A percentile compares a stretch with the other conserved stretches of the same genome.
Conservation (phyloP, 2,329 filamentous ascomycete species). For the Blumeria graminis region DNA sequence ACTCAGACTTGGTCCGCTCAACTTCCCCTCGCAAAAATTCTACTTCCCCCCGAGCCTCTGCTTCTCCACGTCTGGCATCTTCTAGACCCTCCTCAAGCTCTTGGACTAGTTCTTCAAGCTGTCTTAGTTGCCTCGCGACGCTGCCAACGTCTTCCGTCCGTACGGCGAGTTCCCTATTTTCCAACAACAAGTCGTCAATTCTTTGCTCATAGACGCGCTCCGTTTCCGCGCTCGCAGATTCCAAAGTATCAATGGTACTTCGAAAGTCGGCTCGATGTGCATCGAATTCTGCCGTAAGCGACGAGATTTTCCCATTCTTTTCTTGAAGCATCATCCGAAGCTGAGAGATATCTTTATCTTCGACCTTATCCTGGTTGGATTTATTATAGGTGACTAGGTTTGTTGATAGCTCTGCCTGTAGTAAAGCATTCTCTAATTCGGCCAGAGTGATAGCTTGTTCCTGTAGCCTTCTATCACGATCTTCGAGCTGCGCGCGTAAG, state of each 20-base stretch:
- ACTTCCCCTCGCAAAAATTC: slow-evolving; percentile 91
- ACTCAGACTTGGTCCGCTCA: slow-evolving; percentile 67
- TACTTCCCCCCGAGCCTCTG: slow-evolving; percentile 83
- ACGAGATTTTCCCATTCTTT: slow-evolving; percentile 89
- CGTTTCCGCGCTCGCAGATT: slow-evolving; percentile 86
- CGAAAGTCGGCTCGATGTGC: slow-evolving; percentile 85
- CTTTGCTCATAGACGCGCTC: slow-evolving; percentile 88
- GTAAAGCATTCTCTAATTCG: slow-evolving; percentile 75
- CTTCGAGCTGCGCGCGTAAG: slow-evolving; percentile 50
- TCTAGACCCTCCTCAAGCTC: slow-evolving; percentile 93
- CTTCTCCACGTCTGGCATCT: slow-evolving; percentile 79
- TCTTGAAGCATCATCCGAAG: slow-evolving; percentile 66
- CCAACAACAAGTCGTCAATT: slow-evolving; percentile 63
- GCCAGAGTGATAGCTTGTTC: slow-evolving; percentile 62
- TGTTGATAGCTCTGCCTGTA: slow-evolving; percentile 57
- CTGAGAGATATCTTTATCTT: slow-evolving; percentile 51
- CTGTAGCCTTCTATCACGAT: slow-evolving; percentile 66
- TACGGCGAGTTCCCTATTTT: slow-evolving; percentile 62
- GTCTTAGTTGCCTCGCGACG: slow-evolving; percentile 76
- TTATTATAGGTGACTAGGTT: slow-evolving; percentile 27
- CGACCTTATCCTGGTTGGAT: slow-evolving; percentile 23
- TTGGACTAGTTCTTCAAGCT: slow-evolving; percentile 85
- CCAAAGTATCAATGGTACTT: slow-evolving; percentile 87
- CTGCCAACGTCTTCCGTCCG: slow-evolving; percentile 74
- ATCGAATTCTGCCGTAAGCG: slow-evolving; percentile 86